phyloP scores from a whole-genome alignment of 208 protist species.

The Wallacemonas rigidus region DNA sequence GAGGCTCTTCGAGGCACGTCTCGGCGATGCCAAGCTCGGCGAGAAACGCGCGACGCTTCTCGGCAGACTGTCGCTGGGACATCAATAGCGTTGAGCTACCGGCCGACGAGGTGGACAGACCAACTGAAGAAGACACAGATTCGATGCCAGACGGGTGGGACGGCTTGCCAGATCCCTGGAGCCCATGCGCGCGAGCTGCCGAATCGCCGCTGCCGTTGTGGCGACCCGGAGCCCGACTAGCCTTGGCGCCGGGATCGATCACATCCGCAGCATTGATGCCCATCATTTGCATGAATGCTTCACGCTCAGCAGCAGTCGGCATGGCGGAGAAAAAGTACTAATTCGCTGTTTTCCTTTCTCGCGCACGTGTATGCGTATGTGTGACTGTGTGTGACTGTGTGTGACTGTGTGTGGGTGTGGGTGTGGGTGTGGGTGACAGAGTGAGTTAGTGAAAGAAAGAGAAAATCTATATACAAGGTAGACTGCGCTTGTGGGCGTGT shows the following conservation, averaged over 20 bases:
- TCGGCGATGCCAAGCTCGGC: conserved; percentile 24
- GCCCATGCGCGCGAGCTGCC: neutral
- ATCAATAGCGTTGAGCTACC: neutral
- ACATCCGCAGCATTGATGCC: conserved; percentile 79
- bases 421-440: neutral
- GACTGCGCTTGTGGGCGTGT: neutral
- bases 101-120: conserved; percentile 10
- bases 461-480: conserved; percentile 21
- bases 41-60: conserved; percentile 21
- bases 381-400: neutral
- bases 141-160: neutral
- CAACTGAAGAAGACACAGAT: conserved; percentile 11
- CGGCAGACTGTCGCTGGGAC: neutral
- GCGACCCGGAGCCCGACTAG: neutral
- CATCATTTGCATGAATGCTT: conserved; percentile 77
- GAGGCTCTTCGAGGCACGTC: conserved; percentile 6
- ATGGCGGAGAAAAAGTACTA: conserved; percentile 10
- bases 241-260: conserved; percentile 33
- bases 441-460: conserved; percentile 15
- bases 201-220: neutral
- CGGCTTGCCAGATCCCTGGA: neutral
- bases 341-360: neutral
- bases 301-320: conserved; percentile 37
- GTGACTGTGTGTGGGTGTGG: neutral
- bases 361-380: conserved; percentile 5